Conservation (phyloP, 108 stramenopile genomes). For the Cylindrotheca fusiformis region DNA sequence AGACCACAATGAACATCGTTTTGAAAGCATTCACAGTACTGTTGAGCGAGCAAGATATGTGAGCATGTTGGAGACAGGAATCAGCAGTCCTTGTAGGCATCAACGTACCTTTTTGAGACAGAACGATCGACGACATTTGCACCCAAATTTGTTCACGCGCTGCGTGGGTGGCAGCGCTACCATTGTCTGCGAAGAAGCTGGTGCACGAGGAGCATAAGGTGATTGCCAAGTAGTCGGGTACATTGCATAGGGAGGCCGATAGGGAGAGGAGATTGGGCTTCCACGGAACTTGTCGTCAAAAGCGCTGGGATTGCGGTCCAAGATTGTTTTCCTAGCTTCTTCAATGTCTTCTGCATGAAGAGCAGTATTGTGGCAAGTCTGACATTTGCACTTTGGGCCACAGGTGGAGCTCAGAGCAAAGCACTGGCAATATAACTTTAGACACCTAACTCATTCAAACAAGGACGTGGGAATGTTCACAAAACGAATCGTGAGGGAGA, state of each 20-base stretch:
- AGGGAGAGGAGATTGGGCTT: conserved; percentile 4
- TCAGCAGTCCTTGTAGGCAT: too few relatives aligned
- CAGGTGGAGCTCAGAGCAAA: conserved; percentile 71
- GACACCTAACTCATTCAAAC: conserved; percentile 49
- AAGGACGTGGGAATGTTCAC: background rate
- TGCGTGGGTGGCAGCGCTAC: conserved; percentile 8
- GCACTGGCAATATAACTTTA: conserved; percentile 90
- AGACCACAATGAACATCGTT: conserved; percentile 79
- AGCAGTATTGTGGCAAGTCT: conserved; percentile 62
- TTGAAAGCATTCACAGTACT: conserved; percentile 92
- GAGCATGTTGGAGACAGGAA: too few relatives aligned
- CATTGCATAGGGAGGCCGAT: conserved; percentile 6
- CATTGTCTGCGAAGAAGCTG: background rate
- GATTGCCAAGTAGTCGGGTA: conserved; percentile 1
- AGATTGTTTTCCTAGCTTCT: conserved; percentile 40
- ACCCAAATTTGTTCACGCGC: conserved; percentile 59
- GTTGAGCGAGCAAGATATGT: too few relatives aligned
- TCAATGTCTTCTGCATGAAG: conserved; percentile 52
- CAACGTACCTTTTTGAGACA: conserved; percentile 87
- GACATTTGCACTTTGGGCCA: conserved; percentile 67
- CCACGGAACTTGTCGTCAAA: conserved; percentile 69
- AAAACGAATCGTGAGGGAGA: background rate
- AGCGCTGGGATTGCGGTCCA: conserved; percentile 74
- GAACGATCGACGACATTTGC: conserved; percentile 89
- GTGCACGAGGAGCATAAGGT: background rate